Evolutionary conservation across 495 filamentous ascomycete genomes (phyloP), one percentile per base, ranked within the genome.

Genomic region (Gamarada debralockiae): DNA sequence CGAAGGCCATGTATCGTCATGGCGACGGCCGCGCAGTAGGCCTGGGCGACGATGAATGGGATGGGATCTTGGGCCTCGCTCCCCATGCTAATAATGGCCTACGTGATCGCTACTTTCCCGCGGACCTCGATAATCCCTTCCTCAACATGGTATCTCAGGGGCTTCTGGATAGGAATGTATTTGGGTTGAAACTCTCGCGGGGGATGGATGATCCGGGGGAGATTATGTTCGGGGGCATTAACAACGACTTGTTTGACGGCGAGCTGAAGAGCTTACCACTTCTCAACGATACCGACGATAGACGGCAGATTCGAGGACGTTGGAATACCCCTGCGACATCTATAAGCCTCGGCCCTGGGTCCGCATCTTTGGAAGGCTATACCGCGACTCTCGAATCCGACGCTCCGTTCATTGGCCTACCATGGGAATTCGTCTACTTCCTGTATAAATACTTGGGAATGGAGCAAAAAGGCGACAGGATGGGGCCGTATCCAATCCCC

Each of bases 91-190:
- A 45, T 15, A 3, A n/a, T n/a, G n/a, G n/a, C n/a, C n/a, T n/a
- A n/a, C n/a, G n/a, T n/a, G n/a, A n/a, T n/a, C n/a, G n/a, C n/a
- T n/a, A n/a, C n/a, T 34, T 34, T n/a, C n/a, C 31, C 8, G n/a
- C 31, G 31, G 31, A 3, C 2, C 10, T 36, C 2, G 8, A 8
- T 2, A 44, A 45, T 45, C 22, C 25, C 2, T 23, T 31, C 5
- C 22, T 15, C 12, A 36, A 37, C 18, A 45, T 53, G 29, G 33
- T 12, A 10, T 12, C 9, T 20, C 36, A 25, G 3, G 18, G 29
- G n/a, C 40, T 53, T 22, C 29, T 54, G 17, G 42, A 54, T 29
- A 47, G 51, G 51, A 54, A 54, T 48, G 18, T 48, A 0, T 47
- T 47, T 20, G 29, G 23, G 2, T 14, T 54, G 7, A 47, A 47